Percentiles rank a stretch among this genome's conserved stretches.
Conservation (phyloP, 495 filamentous ascomycete genomes). For the Talaromyces ruber region DNA sequence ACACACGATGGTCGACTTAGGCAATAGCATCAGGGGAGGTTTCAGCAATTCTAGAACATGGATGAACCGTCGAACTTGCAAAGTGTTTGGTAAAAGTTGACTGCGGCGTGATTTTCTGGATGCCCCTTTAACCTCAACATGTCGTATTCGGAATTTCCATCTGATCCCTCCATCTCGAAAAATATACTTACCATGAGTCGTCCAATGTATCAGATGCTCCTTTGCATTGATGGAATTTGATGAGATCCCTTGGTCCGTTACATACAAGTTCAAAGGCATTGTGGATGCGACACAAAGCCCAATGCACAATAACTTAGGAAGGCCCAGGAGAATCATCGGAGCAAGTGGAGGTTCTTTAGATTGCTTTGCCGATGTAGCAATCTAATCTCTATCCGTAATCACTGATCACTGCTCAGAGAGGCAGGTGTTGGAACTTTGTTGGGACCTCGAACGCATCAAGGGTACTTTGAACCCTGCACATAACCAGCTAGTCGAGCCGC, state of each 20-base stretch:
- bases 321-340: neutral
- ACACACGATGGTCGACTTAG: neutral
- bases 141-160: neutral
- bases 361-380: neutral
- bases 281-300: neutral
- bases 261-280: neutral
- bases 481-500: neutral
- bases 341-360: neutral
- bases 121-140: neutral
- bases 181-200: neutral
- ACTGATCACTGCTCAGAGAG: neutral
- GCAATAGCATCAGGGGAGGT: neutral
- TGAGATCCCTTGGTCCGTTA: neutral
- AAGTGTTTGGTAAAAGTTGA: neutral
- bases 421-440: neutral
- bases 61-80: neutral
- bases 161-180: neutral
- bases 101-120: neutral
- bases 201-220: neutral
- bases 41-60: neutral
- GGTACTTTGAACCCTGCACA: neutral
- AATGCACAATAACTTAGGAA: neutral
- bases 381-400: neutral
- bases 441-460: neutral
- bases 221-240: neutral